These are phyloP conservation scores for Cystoisospora suis DNA, from an alignment of 169 alveolate genomes.

Conservation along the genomic window DNA sequence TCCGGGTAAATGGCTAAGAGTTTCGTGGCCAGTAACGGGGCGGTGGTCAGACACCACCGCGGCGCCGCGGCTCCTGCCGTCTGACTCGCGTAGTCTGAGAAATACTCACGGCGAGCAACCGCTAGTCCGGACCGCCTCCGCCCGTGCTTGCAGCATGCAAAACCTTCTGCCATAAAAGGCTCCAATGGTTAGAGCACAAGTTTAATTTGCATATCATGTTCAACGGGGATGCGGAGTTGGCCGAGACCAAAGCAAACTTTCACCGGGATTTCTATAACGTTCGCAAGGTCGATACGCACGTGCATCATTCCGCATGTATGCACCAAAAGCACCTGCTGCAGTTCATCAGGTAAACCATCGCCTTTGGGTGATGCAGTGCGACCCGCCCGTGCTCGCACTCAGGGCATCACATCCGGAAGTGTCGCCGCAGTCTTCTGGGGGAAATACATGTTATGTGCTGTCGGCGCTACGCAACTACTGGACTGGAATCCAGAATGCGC, in stretches of 20 bases:
- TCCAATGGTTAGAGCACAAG: conserved; percentile 57
- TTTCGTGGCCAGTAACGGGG: neutral
- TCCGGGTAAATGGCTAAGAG: conserved; percentile 52
- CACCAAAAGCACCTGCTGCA: conserved; percentile 87
- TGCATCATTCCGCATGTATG: conserved; percentile 93
- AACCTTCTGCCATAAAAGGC: conserved; percentile 58
- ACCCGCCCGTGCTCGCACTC: too few species aligned
- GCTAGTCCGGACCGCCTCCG: neutral
- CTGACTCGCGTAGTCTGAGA: neutral
- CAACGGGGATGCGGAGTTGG: conserved; percentile 57
- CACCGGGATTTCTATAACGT: conserved; percentile 91
- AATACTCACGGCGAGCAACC: neutral
- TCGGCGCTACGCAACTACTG: too few species aligned
- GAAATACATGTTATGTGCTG: too few species aligned
- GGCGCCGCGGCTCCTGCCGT: neutral
- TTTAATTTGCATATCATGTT: conserved; percentile 66
- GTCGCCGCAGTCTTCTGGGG: too few species aligned
- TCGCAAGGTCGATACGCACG: conserved; percentile 92
- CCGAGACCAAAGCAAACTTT: conserved; percentile 66
- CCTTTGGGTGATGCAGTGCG: too few species aligned
- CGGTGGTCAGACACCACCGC: neutral
- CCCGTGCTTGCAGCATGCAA: conserved; percentile 58
- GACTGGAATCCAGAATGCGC: too few species aligned
- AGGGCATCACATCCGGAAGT: too few species aligned
- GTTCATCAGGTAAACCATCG: conserved; percentile 78